Evolutionary conservation across 306 rosid genomes (phyloP), one percentile per base, ranked within the genome.

Genomic region (Astragalus membranaceus): DNA sequence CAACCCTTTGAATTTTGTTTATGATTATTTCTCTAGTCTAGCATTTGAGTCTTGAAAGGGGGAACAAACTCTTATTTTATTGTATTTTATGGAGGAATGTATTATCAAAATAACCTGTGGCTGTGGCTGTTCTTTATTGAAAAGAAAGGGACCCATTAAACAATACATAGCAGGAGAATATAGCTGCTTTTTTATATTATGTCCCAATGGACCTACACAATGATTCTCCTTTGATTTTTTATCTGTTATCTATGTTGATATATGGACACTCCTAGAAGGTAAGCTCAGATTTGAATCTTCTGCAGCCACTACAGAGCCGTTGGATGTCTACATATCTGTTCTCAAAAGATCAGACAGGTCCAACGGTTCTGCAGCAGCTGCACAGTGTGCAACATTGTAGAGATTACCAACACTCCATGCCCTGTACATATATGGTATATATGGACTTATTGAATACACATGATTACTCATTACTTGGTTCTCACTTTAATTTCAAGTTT

Each of bases 111-210:
- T 1, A 26, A 14, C 30, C 14, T 51, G 14, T 29, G 54, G 13
- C 55, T 58, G 39, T 26, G 30, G 56, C 23, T 63, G 72, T 13
- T 64, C 50, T n/a, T 65, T 12, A 54, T 74, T 64, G 64, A 64
- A 57, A 37, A 48, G 30, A 26, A 55, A 12, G 30, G 56, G 75
- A 39, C 75, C 56, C 55, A 49, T 65, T 4, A 0, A 3, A 14
- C 48, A 15, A 5, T 74, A 42, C 13, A 37, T 73, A 7, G n/a
- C 9, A 46, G 11, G 33, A 36, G 33, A 36, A 20, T 42, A 9
- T 75, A 11, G 10, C 42, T 42, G 23, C 35, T 32, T 5, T 46
- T 70, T 20, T 53, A 29, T 62, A 3, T 33, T 35, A 23, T 78
- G 63, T 29, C 62, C 73, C 77, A 54, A 37, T 32, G 39, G 57